These are phyloP conservation scores for Myriangium duriaei DNA, from an alignment of 2,329 filamentous ascomycete species.

Conservation along the genomic window DNA sequence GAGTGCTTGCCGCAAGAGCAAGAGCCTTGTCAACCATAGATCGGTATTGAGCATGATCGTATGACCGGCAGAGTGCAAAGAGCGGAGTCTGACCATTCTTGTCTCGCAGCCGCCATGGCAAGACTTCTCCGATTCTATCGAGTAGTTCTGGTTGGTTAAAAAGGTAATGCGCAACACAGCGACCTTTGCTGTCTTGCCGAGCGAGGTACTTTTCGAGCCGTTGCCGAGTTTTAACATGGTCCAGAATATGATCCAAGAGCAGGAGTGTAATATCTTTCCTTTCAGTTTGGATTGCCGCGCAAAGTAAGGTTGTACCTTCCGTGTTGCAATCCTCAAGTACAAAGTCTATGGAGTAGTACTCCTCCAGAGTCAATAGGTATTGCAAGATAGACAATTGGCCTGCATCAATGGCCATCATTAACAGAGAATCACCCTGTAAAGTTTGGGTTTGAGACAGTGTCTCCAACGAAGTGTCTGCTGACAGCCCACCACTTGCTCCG, in stretches of 20 bases:
- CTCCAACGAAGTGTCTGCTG: conserved; percentile 78
- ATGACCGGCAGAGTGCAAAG: conserved; percentile 88
- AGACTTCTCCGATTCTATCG: conserved; percentile 56
- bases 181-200: conserved; percentile 68
- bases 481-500: conserved; percentile 39
- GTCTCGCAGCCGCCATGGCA: conserved; percentile 84
- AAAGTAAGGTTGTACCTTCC: conserved; percentile 78
- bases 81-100: conserved; percentile 97
- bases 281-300: conserved; percentile 77
- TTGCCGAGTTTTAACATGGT: conserved; percentile 39
- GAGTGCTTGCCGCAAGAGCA: conserved; percentile 56
- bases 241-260: conserved; percentile 58
- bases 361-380: conserved; percentile 65
- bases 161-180: conserved; percentile 88
- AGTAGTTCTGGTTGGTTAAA: conserved; percentile 84
- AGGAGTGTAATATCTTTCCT: conserved; percentile 62
- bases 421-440: conserved; percentile 63
- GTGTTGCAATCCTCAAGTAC: conserved; percentile 78
- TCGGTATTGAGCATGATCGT: conserved; percentile 79
- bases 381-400: conserved; percentile 58
- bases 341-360: conserved; percentile 59
- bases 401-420: conserved; percentile 43
- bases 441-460: conserved; percentile 61
- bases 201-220: conserved; percentile 56
- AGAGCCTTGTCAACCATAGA: conserved; percentile 79